Percentiles rank a stretch among this genome's conserved stretches.
phyloP scores from a whole-genome alignment of 768 basidiomycete species.

The Boletus sensibilis region DNA sequence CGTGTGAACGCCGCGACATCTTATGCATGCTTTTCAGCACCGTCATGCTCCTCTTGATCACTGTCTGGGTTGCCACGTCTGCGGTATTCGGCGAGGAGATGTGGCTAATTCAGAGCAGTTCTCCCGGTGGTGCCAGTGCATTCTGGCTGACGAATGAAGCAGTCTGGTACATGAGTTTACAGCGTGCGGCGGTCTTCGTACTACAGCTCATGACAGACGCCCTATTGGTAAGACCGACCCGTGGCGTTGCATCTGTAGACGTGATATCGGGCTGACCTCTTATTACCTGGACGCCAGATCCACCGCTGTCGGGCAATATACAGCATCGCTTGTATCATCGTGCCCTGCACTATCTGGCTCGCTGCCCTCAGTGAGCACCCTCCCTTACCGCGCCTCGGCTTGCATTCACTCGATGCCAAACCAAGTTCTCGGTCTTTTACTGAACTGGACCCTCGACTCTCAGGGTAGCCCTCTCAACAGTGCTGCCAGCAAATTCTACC shows the following conservation, averaged over 20 bases:
- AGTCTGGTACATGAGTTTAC: neutral
- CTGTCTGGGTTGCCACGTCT: neutral
- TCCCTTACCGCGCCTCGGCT: neutral
- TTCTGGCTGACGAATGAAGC: neutral
- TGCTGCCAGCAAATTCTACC: neutral
- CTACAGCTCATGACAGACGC: neutral
- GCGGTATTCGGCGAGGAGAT: neutral
- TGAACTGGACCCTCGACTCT: neutral
- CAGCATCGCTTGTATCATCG: neutral
- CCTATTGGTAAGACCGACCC: neutral
- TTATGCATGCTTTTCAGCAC: neutral
- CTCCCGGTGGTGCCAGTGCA: neutral
- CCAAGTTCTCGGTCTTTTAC: neutral
- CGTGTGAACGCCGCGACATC: neutral
- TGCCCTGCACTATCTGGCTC: neutral
- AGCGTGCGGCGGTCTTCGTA: neutral
- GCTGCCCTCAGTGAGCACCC: neutral
- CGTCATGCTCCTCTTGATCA: neutral
- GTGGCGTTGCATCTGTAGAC: neutral
- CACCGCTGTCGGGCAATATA: neutral
- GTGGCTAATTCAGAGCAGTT: neutral
- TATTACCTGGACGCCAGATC: neutral
- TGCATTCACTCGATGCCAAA: neutral
- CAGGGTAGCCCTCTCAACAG: neutral
- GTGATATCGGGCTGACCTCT: neutral